Percentiles rank a stretch among this genome's conserved stretches.
Evolutionary conservation across 331 rosid genomes (phyloP).

Genomic region (Stylosanthes scabra): DNA sequence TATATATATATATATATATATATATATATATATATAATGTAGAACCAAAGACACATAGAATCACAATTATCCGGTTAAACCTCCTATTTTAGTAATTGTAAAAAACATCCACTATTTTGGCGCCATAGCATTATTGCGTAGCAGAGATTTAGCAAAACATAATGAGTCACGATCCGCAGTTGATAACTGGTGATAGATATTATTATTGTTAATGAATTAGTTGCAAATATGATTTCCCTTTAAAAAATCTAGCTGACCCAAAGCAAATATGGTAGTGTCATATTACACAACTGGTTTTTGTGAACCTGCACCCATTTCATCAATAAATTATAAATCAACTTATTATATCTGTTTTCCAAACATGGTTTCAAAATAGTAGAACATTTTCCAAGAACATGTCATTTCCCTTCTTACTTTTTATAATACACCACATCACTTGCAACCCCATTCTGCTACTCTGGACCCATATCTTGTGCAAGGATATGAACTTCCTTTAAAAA

Average conservation of each 20-base stretch:
- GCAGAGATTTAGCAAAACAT: no score
- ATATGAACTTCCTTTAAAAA: no score
- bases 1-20: no score
- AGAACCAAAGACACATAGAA: no score
- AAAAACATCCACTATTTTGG: no score
- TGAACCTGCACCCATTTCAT: conserved; percentile 10
- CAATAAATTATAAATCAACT: background rate
- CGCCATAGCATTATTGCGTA: no score
- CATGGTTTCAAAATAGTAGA: conserved; percentile 3
- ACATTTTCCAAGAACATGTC: conserved; percentile 18
- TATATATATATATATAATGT: no score
- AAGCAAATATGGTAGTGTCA: conserved; percentile 18
- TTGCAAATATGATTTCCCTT: conserved; percentile 24
- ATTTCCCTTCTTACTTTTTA: conserved; percentile 27
- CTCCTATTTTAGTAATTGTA: background rate
- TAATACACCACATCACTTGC: conserved; percentile 5
- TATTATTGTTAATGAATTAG: conserved; percentile 9
- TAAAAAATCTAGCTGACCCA: conserved; percentile 12
- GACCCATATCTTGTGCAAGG: background rate
- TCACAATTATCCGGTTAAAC: no score
- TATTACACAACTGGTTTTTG: conserved; percentile 12
- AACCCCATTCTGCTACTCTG: background rate
- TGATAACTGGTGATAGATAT: background rate
- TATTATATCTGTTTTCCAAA: background rate
- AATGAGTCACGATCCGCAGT: no score